Evolutionary conservation across 2,329 filamentous ascomycete genomes (phyloP), one percentile per base, ranked within the genome.

Genomic region (Thelonectria blattea): DNA sequence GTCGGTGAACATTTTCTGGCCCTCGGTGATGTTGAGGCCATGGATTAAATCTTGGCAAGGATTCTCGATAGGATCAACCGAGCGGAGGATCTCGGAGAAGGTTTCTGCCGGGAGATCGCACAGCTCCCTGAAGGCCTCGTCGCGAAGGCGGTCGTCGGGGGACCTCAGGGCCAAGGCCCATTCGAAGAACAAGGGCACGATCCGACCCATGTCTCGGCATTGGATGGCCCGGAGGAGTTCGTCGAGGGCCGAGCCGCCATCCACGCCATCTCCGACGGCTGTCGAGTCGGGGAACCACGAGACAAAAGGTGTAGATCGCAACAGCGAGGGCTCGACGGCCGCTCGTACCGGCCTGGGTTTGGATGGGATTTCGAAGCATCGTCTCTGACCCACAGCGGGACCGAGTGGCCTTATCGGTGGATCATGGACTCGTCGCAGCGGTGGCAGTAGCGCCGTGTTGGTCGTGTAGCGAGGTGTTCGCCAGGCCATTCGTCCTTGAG

Each of bases 61-160:
- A 17, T 86, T 74, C 20, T 74, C 69, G 5, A 83, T 68, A 0
- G 90, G 88, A 58, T 91, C 86, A 9, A 93, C 74, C 5, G 81
- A 79, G 34, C 82, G 81, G 30, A 93, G 72, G 10, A 90, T 82
- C 63, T 90, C 86, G 1, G 86, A 85, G 68, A 92, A 88, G 1
- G 82, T 82, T 1, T 81, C 77, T 2, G 79, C 73, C 0, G 88
- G 80, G 20, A 92, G 70, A 0, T 62, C 52, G 14, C 64, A 64
- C 6, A 80, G 65, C 46, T 77, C 71, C 7, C 72, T 61, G 8
- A 74, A 67, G 15, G 75, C 68, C 5, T 65, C 63, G 1, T 66
- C 48, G n/a, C 70, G 54, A 3, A 58, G 30, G 32, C 73, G 65
- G 3, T 41, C 48, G 17, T 65, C 43, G 10, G 52, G 3, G 17